Evolutionary conservation across 1,284 basidiomycete species (phyloP).

Genomic region (Rhizoctonia solani): DNA sequence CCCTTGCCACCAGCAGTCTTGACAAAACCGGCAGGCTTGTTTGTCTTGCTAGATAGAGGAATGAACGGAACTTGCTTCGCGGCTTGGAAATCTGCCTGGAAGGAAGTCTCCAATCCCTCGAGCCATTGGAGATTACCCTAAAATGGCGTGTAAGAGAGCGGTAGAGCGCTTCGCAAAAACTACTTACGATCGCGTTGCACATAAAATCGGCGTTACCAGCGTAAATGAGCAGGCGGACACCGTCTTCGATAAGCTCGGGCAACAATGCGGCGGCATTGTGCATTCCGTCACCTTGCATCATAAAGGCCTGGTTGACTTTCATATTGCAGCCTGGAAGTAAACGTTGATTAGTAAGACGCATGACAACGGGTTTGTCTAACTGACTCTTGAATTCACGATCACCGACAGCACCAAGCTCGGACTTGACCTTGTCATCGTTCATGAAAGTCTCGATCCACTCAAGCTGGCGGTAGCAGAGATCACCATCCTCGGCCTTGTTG

Average conservation of each 20-base stretch:
- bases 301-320: conserved; percentile 70
- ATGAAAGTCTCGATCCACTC: conserved; percentile 79
- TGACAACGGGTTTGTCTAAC: conserved; percentile 50
- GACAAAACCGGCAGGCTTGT: conserved; percentile 58
- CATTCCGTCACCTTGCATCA: conserved; percentile 75
- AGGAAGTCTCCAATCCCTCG: conserved; percentile 61
- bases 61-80: conserved; percentile 51
- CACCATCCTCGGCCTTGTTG: conserved; percentile 66
- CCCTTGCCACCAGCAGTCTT: conserved; percentile 61
- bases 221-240: conserved; percentile 78
- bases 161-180: conserved; percentile 2
- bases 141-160: background rate
- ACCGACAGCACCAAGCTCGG: conserved; percentile 71
- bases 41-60: conserved; percentile 54
- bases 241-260: conserved; percentile 73
- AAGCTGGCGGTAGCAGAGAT: conserved; percentile 74
- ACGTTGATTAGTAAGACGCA: conserved; percentile 43
- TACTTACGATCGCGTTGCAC: conserved; percentile 72
- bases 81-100: conserved; percentile 46
- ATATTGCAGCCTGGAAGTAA: conserved; percentile 52
- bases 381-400: conserved; percentile 57
- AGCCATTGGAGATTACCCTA: conserved; percentile 78
- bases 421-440: conserved; percentile 71
- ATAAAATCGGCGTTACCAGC: conserved; percentile 83
- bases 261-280: conserved; percentile 76